These are phyloP conservation scores for Neoboletus subvelutipes DNA, from an alignment of 768 basidiomycete species.

Conservation along the genomic window DNA sequence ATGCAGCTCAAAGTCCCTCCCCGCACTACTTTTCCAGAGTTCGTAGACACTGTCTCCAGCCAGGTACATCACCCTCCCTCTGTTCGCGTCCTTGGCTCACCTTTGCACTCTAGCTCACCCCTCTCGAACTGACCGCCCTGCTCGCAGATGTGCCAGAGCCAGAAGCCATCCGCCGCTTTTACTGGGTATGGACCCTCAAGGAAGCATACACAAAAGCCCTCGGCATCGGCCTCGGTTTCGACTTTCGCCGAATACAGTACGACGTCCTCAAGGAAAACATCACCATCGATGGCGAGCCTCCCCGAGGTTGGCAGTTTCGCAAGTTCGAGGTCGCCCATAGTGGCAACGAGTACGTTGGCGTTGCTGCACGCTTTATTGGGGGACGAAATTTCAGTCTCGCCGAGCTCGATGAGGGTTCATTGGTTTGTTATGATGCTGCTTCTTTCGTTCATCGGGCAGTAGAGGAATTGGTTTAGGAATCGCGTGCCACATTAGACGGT, in stretches of 20 bases:
- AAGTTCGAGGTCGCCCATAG: constrained; percentile 54
- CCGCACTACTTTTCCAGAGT: constrained; percentile 54
- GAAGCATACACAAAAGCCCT: constrained; percentile 91
- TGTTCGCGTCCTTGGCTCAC: constrained; percentile 8
- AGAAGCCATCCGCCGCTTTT: constrained; percentile 63
- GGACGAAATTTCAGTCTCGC: constrained; percentile 35
- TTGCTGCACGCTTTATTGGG: constrained; percentile 62
- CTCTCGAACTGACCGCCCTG: constrained; percentile 34
- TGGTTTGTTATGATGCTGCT: constrained; percentile 47
- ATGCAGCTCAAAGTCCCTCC: constrained; percentile 73
- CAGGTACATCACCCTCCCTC: constrained; percentile 44
- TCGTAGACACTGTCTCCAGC: constrained; percentile 62
- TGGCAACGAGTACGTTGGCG: constrained; percentile 59
- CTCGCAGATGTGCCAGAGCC: constrained; percentile 41
- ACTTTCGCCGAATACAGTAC: constrained; percentile 76
- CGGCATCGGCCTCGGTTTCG: constrained; percentile 79
- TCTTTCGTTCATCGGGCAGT: constrained; percentile 50
- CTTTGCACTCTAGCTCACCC: constrained; percentile 38
- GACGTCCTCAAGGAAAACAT: constrained; percentile 51
- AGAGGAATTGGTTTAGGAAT: constrained; percentile 35
- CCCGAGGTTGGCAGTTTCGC: constrained; percentile 66
- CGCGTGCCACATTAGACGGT: constrained; percentile 13
- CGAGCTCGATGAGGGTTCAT: constrained; percentile 38
- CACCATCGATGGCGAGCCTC: constrained; percentile 55
- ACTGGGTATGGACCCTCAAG: constrained; percentile 88